Conservation (phyloP, 306 rosid species). For the Pueraria montana region DNA sequence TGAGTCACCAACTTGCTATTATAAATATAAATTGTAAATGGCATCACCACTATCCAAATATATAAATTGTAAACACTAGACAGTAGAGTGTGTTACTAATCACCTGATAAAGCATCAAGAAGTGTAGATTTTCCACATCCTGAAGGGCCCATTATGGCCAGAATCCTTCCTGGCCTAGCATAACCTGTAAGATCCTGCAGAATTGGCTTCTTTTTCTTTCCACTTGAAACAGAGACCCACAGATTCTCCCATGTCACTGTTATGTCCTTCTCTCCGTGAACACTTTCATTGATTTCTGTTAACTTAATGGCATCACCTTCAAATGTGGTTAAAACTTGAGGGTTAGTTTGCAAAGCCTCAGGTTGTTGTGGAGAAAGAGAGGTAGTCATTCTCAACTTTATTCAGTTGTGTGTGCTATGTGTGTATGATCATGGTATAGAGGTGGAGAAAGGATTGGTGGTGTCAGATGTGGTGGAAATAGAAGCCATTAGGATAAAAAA, state of each 20-base stretch:
- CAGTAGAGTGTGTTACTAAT: not conserved
- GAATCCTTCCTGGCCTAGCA: slow-evolving; percentile 68
- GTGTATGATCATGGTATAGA: not conserved
- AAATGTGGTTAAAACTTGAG: not conserved
- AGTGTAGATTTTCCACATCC: slow-evolving; percentile 86
- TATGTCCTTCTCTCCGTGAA: slow-evolving; percentile 35
- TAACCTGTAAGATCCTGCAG: slow-evolving; percentile 63
- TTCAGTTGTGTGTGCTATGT: slow-evolving; percentile 13
- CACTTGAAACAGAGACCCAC: slow-evolving; percentile 60
- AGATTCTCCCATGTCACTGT: slow-evolving; percentile 68
- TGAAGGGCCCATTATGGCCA: slow-evolving; percentile 87
- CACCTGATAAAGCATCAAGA: slow-evolving; percentile 80
- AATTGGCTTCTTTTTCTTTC: slow-evolving; percentile 56
- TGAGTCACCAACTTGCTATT: no score
- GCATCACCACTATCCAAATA: not conserved
- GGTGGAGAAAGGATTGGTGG: not conserved
- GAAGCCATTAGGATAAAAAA: no score
- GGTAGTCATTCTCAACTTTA: slow-evolving; percentile 16
- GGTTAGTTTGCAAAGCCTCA: not conserved
- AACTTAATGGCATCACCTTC: slow-evolving; percentile 24
- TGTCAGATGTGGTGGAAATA: no score
- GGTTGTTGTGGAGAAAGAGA: slow-evolving; percentile 12
- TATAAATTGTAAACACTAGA: not conserved
- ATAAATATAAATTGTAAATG: no score
- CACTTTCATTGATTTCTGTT: slow-evolving; percentile 28